A percentile compares a stretch with the other conserved stretches of the same genome.
These are phyloP conservation scores for Helianthus annuus DNA, from an alignment of 129 eudicot genomes.

Conservation along the genomic window HanXRQr2.0-SUNRISE NC_035446.2:158637767-158638266, in stretches of 20 bases:
- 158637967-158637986: conserved; percentile 98
- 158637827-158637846: not conserved
- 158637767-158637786: not conserved
- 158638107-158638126: conserved; percentile 80
- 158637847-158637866: not conserved
- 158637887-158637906: conserved; percentile 5
- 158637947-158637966: conserved; percentile 92
- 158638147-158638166: conserved; percentile 71
- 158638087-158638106: not conserved
- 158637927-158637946: not conserved
- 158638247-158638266: not conserved
- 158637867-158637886: not conserved
- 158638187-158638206: not conserved
- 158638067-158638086: not conserved
- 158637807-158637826: not conserved
- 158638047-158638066: not conserved
- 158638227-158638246: not conserved
- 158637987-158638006: conserved; percentile 94
- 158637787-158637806: not conserved
- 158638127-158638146: conserved; percentile 98
- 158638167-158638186: conserved; percentile 23
- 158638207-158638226: not conserved
- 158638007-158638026: conserved; percentile 87
- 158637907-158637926: not conserved
- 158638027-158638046: conserved; percentile 89